Percentiles rank a stretch among this genome's conserved stretches.
Conservation (phyloP, 2,329 filamentous ascomycete genomes). For the Hypoxylon sp. region DNA sequence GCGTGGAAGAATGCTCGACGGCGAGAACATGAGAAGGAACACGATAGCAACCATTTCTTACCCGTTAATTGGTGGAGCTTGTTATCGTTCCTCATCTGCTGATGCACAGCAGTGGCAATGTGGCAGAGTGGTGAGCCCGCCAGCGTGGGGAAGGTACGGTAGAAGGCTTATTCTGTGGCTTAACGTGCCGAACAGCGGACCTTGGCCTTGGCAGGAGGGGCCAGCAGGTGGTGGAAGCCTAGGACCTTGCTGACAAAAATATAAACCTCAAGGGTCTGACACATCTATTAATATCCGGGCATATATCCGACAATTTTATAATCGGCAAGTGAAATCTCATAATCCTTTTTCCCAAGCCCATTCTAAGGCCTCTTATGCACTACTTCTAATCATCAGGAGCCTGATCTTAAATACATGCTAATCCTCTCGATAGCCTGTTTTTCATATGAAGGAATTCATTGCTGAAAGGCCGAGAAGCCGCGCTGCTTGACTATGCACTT, state of each 20-base stretch:
- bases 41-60: not conserved
- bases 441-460: too few relatives aligned
- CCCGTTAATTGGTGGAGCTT: not conserved
- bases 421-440: too few relatives aligned
- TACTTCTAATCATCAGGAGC: too few relatives aligned
- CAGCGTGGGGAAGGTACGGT: not conserved
- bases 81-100: not conserved
- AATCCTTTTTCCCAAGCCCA: too few relatives aligned
- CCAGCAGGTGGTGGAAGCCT: not conserved
- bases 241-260: constrained; percentile 1
- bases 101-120: too few relatives aligned
- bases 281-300: constrained; percentile 3
- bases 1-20: not conserved
- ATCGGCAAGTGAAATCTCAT: too few relatives aligned
- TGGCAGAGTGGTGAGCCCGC: not conserved
- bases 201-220: not conserved
- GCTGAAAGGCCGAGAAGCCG: too few relatives aligned
- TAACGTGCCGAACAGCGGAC: not conserved
- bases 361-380: too few relatives aligned
- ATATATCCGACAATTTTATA: not conserved
- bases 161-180: not conserved
- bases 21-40: not conserved
- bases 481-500: too few relatives aligned
- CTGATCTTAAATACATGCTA: too few relatives aligned
- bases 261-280: not conserved